Conservation (phyloP, 2,329 filamentous ascomycete species). For the Pestalotiopsis sp. region DNA sequence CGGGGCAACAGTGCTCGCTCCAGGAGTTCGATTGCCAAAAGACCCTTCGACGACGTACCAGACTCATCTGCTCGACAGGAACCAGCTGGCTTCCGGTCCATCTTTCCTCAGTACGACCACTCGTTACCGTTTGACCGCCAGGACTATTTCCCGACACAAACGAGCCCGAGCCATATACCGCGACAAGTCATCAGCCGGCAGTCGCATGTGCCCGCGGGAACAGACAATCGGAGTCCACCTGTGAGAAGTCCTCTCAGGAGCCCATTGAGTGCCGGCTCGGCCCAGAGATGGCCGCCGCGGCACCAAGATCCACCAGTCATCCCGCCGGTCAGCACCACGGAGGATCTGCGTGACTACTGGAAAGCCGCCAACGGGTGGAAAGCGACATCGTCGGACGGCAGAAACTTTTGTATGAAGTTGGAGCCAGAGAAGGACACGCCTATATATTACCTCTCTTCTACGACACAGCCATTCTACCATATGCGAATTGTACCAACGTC, state of each 20-base stretch:
- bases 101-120: slow-evolving; percentile 77
- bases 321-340: slow-evolving; percentile 57
- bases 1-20: slow-evolving; percentile 53
- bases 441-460: slow-evolving; percentile 67
- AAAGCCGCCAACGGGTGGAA: slow-evolving; percentile 72
- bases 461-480: slow-evolving; percentile 67
- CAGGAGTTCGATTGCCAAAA: slow-evolving; percentile 60
- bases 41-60: slow-evolving; percentile 43
- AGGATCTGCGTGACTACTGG: slow-evolving; percentile 68
- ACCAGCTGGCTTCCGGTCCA: slow-evolving; percentile 61
- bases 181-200: slow-evolving; percentile 67
- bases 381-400: slow-evolving; percentile 60
- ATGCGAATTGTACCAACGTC: slow-evolving; percentile 67
- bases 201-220: slow-evolving; percentile 54
- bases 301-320: slow-evolving; percentile 46
- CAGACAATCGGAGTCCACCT: slow-evolving; percentile 29
- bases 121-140: slow-evolving; percentile 68
- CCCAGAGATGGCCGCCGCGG: slow-evolving; percentile 34
- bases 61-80: slow-evolving; percentile 25
- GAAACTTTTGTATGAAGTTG: slow-evolving; percentile 62
- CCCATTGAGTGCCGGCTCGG: slow-evolving; percentile 32
- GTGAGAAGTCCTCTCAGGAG: slow-evolving; percentile 34
- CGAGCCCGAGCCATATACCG: slow-evolving; percentile 66
- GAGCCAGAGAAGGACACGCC: slow-evolving; percentile 61
- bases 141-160: slow-evolving; percentile 69